Base-by-base conservation (phyloP, 2,329 filamentous ascomycete genomes). In the Dactylellina drechsleri region DNA sequence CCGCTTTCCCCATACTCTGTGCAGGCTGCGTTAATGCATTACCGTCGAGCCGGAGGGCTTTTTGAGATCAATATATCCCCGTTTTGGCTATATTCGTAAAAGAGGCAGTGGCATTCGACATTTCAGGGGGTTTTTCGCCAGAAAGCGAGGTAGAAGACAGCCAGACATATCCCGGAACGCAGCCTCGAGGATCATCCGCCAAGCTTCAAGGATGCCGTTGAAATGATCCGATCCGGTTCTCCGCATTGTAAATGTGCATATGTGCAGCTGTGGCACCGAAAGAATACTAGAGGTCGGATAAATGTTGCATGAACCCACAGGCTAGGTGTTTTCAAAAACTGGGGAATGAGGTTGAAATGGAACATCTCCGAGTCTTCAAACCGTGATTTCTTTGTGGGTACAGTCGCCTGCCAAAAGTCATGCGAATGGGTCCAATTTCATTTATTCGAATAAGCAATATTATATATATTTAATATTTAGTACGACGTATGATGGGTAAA, bases 21-120 rank as follows among this genome's bases (percentile, higher is more conserved):
- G 3, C 43, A 15, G 40, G 20, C 36, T 36, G 15, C 20, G 16
- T 18, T 3, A 13, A 52, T n/a, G n/a, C n/a, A 18, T 12, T 47
- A 18, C 56, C 36, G 49, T 61, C 58, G 43, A 61, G 10, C 43
- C 58, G 58, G 60, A 43, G n/a, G 49, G 28, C 45, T 43, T 20
- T 31, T 54, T 43, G 12, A n/a, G n/a, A 13, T 57, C 31, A 23
- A 64, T 64, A 75, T 75, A 75, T 68, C 71, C 71, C 71, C 71
- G 64, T 75, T 75, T 75, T 75, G 71, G 71, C 71, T 75, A 75
- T 75, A 75, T 75, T 75, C 61, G 31, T 10, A 18, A 59, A 26
- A 56, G 16, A 61, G 26, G 61, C 41, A 41, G 36, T 18, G 58
- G 61, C 23, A 68, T 53, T 67, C 58, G 23, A 68, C 61, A 50